Conservation (phyloP, 352 stramenopile genomes). For the Halophytophthora batemanensis region DNA sequence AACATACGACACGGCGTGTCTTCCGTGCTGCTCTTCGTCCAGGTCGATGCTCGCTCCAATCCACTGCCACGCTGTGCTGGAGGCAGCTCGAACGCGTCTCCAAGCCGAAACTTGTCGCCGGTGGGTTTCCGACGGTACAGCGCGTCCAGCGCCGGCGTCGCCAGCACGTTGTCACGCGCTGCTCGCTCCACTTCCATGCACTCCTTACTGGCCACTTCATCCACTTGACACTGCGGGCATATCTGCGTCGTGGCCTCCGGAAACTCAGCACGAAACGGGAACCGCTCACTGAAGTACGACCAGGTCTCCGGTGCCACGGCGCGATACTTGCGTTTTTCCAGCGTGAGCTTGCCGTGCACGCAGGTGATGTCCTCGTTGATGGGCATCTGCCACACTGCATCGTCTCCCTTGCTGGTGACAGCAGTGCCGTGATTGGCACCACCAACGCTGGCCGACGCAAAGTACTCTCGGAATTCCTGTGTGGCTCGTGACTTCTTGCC, state of each 20-base stretch:
- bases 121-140: constrained; percentile 52
- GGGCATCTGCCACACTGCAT: constrained; percentile 29
- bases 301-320: constrained; percentile 47
- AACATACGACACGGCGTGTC: constrained; percentile 40
- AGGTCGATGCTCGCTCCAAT: constrained; percentile 22
- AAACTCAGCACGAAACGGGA: constrained; percentile 39
- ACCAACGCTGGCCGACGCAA: constrained; percentile 1
- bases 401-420: constrained; percentile 9
- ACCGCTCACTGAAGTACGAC: constrained; percentile 64
- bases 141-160: constrained; percentile 34
- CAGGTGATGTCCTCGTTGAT: constrained; percentile 82
- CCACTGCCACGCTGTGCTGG: constrained; percentile 13
- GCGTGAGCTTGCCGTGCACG: constrained; percentile 52
- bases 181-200: constrained; percentile 51
- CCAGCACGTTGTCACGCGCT: constrained; percentile 59
- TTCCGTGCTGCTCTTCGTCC: constrained; percentile 14
- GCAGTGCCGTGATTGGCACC: not conserved
- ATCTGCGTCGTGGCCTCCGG: constrained; percentile 23
- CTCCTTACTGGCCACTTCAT: constrained; percentile 48
- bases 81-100: constrained; percentile 46
- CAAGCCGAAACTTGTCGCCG: constrained; percentile 31
- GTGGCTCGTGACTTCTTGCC: constrained; percentile 11
- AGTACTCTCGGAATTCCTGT: constrained; percentile 18
- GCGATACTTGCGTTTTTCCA: constrained; percentile 72
- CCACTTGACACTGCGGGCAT: constrained; percentile 51